These are phyloP conservation scores for Cyclaneusma minus DNA, from an alignment of 2,329 filamentous ascomycete species.

Conservation along the genomic window DNA sequence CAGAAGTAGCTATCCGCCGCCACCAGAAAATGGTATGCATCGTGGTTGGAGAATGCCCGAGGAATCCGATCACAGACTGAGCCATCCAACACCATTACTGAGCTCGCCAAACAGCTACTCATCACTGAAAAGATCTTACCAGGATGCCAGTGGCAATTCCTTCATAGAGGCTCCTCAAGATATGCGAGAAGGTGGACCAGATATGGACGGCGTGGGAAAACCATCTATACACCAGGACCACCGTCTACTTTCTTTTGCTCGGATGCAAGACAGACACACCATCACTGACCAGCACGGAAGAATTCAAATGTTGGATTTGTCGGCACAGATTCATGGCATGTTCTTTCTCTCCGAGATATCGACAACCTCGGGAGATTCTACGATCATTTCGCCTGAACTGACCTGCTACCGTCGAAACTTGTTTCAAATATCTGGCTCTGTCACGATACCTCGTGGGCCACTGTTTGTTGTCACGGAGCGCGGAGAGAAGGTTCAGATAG, in stretches of 20 bases:
- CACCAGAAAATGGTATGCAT: no score
- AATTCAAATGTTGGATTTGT: constrained; percentile 30
- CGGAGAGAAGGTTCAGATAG: constrained; percentile 70
- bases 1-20: constrained; percentile 2
- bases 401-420: constrained; percentile 93
- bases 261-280: constrained; percentile 22
- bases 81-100: no score
- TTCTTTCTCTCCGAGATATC: constrained; percentile 62
- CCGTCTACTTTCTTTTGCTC: constrained; percentile 18
- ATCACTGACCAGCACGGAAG: constrained; percentile 34
- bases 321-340: constrained; percentile 72
- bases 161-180: constrained; percentile 15
- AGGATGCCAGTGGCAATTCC: constrained; percentile 11
- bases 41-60: not conserved
- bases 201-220: constrained; percentile 14
- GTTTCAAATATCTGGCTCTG: constrained; percentile 86
- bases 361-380: constrained; percentile 29
- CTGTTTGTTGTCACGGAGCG: constrained; percentile 71
- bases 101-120: constrained; percentile 17
- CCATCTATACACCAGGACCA: constrained; percentile 19
- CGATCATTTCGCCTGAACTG: constrained; percentile 55
- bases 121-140: constrained; percentile 17
- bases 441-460: constrained; percentile 64
- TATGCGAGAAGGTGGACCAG: constrained; percentile 12
- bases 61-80: constrained; percentile 4